Percentiles rank a stretch among this genome's conserved stretches.
Conservation (phyloP, 2,329 filamentous ascomycete genomes). For the Pseudopithomyces chartarum region DNA sequence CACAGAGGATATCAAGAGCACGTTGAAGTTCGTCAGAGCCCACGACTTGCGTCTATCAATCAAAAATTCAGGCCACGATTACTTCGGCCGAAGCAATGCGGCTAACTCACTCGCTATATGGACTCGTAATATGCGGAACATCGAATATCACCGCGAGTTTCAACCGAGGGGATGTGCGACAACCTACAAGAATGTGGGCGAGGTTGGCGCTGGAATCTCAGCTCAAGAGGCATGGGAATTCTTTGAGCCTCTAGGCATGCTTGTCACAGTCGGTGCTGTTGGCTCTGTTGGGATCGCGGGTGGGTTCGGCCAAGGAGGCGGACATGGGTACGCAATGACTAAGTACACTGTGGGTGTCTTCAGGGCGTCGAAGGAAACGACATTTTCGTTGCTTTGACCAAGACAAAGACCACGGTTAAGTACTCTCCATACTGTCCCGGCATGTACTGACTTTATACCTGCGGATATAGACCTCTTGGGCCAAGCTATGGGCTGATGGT, state of each 20-base stretch:
- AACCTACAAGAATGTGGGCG: slow-evolving; percentile 38
- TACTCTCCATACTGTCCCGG: no score
- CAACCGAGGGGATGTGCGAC: slow-evolving; percentile 29
- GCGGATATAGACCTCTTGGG: slow-evolving; percentile 47
- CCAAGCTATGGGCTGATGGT: slow-evolving; percentile 50
- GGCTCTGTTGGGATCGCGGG: slow-evolving; percentile 56
- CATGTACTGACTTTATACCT: no score
- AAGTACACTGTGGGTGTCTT: no score
- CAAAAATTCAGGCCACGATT: slow-evolving; percentile 46
- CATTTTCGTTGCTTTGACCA: no score
- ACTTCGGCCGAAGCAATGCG: slow-evolving; percentile 39
- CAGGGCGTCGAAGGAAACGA: no score
- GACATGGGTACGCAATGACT: no score
- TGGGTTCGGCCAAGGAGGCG: slow-evolving; percentile 50
- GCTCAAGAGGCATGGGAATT: slow-evolving; percentile 44
- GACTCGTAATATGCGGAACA: slow-evolving; percentile 42
- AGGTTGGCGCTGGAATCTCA: slow-evolving; percentile 41
- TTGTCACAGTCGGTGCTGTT: slow-evolving; percentile 42
- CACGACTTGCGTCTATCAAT: slow-evolving; percentile 42
- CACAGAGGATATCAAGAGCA: slow-evolving; percentile 32
- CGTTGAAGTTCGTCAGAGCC: slow-evolving; percentile 33
- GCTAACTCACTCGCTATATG: slow-evolving; percentile 42
- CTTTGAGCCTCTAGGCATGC: slow-evolving; percentile 38
- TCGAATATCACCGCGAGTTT: slow-evolving; percentile 31
- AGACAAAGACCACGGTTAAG: slow-evolving; percentile 58